Evolutionary conservation across 306 rosid genomes (phyloP).

Genomic region (Oemleria cerasiformis): DNA sequence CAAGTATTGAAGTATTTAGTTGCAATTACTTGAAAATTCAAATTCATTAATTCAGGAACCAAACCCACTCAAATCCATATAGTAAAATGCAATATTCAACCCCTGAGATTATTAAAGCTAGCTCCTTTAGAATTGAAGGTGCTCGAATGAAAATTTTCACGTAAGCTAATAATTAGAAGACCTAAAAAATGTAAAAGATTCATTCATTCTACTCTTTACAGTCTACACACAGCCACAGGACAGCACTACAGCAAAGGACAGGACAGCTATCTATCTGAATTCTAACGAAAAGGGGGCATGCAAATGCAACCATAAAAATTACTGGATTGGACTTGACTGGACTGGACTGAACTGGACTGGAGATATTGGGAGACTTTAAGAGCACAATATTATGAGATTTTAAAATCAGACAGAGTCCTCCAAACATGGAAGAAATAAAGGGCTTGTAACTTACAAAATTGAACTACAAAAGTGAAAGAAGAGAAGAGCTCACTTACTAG

Average conservation of each 20-base stretch:
- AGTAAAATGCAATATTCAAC: background rate
- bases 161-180: no score
- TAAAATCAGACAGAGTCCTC: background rate
- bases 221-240: background rate
- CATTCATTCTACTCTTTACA: no score
- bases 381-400: background rate
- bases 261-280: no score
- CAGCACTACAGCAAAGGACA: no score
- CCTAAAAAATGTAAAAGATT: no score
- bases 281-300: no score
- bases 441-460: background rate
- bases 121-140: background rate
- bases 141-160: background rate
- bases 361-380: background rate
- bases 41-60: background rate
- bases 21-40: background rate
- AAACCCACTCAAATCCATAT: no score
- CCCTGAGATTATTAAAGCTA: background rate
- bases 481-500: constrained; percentile 24
- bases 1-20: no score
- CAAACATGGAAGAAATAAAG: background rate
- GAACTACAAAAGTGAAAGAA: background rate
- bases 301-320: no score
- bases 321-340: no score
- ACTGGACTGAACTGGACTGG: no score